A percentile compares a stretch with the other conserved stretches of the same genome.
These are phyloP conservation scores for Wallacemonas collosoma DNA, from an alignment of 208 protist genomes.

Conservation along the genomic window DNA sequence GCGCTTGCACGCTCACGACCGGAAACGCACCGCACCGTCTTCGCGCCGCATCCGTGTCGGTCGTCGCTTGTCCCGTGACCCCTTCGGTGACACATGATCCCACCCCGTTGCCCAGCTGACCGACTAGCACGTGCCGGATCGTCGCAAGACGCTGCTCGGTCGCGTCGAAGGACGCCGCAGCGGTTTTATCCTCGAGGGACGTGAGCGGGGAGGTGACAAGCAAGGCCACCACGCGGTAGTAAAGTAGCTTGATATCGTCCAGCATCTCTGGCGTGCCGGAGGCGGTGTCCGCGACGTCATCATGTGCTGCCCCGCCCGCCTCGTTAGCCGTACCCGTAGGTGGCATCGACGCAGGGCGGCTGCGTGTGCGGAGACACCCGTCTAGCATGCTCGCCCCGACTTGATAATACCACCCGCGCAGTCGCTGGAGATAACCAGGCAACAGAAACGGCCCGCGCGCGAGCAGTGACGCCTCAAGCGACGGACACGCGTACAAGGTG, in stretches of 20 bases:
- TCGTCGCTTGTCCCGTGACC: too few relatives aligned
- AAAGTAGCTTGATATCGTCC: constrained; percentile 28
- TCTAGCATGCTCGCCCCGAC: background rate
- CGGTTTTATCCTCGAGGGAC: background rate
- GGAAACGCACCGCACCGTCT: constrained; percentile 12
- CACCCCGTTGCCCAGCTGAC: background rate
- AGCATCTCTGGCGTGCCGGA: background rate
- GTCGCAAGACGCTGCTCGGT: constrained; percentile 29
- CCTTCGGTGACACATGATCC: too few relatives aligned
- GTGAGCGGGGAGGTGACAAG: constrained; percentile 27
- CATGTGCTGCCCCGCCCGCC: background rate
- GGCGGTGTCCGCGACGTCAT: background rate
- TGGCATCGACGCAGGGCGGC: too few relatives aligned
- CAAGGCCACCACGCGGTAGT: constrained; percentile 36
- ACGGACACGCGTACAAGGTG: constrained; percentile 9
- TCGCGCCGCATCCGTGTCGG: background rate
- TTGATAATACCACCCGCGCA: constrained; percentile 15
- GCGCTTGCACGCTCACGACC: constrained; percentile 28
- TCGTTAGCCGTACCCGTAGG: background rate
- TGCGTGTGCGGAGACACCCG: background rate
- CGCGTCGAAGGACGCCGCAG: constrained; percentile 13
- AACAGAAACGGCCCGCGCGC: constrained; percentile 10
- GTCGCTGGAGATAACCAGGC: constrained; percentile 1
- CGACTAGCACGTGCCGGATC: constrained; percentile 20
- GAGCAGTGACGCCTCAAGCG: constrained; percentile 2